Evolutionary conservation across 768 basidiomycete species (phyloP), one percentile per base, ranked within the genome.

Genomic region (Coprinopsis sp.): DNA sequence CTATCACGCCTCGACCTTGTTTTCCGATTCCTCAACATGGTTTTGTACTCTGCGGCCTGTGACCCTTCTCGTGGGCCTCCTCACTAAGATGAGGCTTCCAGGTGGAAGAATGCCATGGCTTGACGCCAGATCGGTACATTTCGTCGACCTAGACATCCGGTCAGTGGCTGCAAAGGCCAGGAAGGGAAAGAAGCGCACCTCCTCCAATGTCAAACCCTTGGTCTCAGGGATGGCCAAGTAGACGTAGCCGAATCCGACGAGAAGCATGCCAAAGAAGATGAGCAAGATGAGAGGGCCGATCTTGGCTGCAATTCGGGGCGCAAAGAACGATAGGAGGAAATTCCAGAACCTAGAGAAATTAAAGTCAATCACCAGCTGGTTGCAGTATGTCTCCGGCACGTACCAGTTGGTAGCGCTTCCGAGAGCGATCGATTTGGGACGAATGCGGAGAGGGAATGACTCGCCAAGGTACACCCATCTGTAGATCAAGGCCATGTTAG

Each of bases 161-260:
- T 23, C 36, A 23, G 7, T 37, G 18, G 16, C 37, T 21, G 28
- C 24, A 33, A n/a, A 18, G 16, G 40, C 13, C 37, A 38, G 22
- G 2, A 42, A 34, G 23, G 33, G 43, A 54, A 24, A 25, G 30
- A 50, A 2, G 46, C 61, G 24, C 46, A 79, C 81, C 71, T 86
- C 82, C 67, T 89, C 87, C 51, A 87, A 62, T 44, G 79, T 78
- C 18, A 90, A 74, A 10, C 87, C 86, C 61, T 79, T 89, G 19
- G 84, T 90, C 70, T 91, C 90, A 18, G 88, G 88, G 37, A 91
- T 78, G 60, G 81, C 77, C 44, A 88, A 64, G 62, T 81, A 87
- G 21, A 87, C 87, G 58, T 86, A 91, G 49, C 77, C 61, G 57
- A 74, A 81, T 29, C 83, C 87, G 55, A 84, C 77, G 19, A 79